Conservation (phyloP, 257 asterid genomes). For the Gentiana dahurica region DNA sequence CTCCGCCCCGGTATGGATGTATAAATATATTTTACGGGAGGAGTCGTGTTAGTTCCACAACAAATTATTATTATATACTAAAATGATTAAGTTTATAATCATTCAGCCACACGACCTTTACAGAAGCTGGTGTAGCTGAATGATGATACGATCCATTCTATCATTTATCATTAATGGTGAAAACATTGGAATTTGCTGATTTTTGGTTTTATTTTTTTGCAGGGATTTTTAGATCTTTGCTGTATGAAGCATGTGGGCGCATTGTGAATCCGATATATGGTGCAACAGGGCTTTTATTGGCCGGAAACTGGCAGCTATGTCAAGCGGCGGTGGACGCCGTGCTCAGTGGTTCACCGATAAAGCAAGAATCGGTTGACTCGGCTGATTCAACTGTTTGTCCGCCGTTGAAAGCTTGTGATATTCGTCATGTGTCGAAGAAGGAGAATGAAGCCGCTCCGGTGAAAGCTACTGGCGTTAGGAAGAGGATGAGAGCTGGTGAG, state of each 20-base stretch:
- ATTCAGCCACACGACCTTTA: no score
- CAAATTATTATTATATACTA: no score
- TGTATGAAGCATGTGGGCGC: slow-evolving; percentile 38
- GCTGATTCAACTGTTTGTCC: slow-evolving; percentile 19
- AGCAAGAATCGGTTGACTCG: slow-evolving; percentile 21
- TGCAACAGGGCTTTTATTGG: slow-evolving; percentile 27
- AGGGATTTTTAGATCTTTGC: slow-evolving; percentile 30
- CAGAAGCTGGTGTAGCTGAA: no score
- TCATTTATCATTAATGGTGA: no score
- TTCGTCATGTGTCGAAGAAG: slow-evolving; percentile 26
- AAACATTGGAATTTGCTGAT: no score
- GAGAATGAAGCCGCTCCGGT: slow-evolving; percentile 3
- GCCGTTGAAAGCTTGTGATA: slow-evolving; percentile 23
- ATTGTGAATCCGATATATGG: slow-evolving; percentile 34
- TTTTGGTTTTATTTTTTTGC: background rate
- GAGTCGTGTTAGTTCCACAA: no score
- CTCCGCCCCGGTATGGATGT: slow-evolving; percentile 23
- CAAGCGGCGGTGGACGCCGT: slow-evolving; percentile 39
- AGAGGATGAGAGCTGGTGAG: slow-evolving; percentile 13
- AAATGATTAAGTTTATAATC: no score
- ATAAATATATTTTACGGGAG: no score
- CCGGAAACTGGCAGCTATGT: slow-evolving; percentile 35
- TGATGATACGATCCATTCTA: no score
- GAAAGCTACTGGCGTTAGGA: slow-evolving; percentile 8
- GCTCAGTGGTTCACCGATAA: slow-evolving; percentile 23